Evolutionary conservation across 768 basidiomycete genomes (phyloP), one percentile per base, ranked within the genome.

Genomic region (Lactarius akahatsu): DNA sequence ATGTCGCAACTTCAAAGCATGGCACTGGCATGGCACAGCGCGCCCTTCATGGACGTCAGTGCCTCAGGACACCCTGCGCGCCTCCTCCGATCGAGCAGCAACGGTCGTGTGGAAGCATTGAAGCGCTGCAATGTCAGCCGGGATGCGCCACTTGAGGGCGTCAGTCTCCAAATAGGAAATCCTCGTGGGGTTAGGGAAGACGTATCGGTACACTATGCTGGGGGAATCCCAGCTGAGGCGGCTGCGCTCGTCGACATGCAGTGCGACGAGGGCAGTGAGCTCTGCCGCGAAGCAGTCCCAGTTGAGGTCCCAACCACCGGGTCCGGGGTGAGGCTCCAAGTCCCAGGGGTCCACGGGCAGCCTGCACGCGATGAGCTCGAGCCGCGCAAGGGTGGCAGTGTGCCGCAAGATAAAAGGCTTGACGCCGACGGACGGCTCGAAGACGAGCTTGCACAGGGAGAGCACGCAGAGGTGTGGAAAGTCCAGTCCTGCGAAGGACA

Each of bases 391-490:
- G 3, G 61, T 62, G 30, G 13, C 13, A 16, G 61, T 38, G 18
- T 62, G 61, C 28, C 45, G 18, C 23, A 55, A 11, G 50, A 56
- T 11, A 28, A 62, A 62, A 2, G 4, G 4, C 16, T 62, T 18
- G 4, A 8, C 18, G 10, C 50, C 52, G 7, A 52, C 36, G 36
- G 20, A 36, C 3, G 20, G 47, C 6, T 40, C 26, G 36, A 62
- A 56, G n/a, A 56, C 26, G n/a, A 62, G 10, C n/a, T 23, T 30
- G 9, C 26, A 23, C 8, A 56, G 23, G 20, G 61, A 62, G 36
- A 62, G 61, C 18, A 6, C 5, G n/a, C 6, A 13, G 20, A 62
- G 62, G 62, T 40, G 54, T 13, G 62, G 47, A 32, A 52, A 62
- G 26, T 40, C 32, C 38, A 62, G 5, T 15, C 18, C 52, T 1